Percentiles rank a stretch among this genome's conserved stretches.
These are phyloP conservation scores for Sherardia arvensis DNA, from an alignment of 257 asterid species.

Conservation along the genomic window DNA sequence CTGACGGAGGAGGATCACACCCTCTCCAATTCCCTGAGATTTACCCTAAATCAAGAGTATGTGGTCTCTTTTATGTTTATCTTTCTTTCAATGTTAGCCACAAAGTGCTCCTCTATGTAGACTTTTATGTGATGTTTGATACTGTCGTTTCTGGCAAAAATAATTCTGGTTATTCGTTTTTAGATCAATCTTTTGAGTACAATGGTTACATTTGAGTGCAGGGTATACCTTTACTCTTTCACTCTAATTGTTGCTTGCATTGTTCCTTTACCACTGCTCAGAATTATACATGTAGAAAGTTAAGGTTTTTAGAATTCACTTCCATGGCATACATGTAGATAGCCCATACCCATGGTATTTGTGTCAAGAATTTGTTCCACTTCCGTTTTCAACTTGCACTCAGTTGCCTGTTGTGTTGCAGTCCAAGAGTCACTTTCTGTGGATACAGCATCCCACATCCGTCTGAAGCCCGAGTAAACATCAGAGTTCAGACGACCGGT, in stretches of 20 bases:
- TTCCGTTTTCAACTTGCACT: background rate
- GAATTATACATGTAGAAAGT: background rate
- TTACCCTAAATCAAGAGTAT: constrained; percentile 79
- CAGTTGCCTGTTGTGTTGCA: constrained; percentile 20
- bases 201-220: background rate
- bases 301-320: background rate
- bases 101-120: background rate
- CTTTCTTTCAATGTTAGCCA: background rate
- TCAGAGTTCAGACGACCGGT: constrained; percentile 95
- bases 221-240: background rate
- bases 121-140: background rate
- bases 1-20: constrained; percentile 84
- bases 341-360: background rate
- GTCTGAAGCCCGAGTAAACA: constrained; percentile 80
- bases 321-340: background rate
- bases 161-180: background rate
- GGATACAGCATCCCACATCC: constrained; percentile 99
- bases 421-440: constrained; percentile 71
- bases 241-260: background rate
- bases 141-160: background rate
- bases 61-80: constrained; percentile 11
- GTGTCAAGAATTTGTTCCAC: background rate
- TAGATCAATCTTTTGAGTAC: background rate
- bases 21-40: constrained; percentile 72
- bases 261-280: background rate